These are phyloP conservation scores for Fusarium stilboides DNA, from an alignment of 2,329 filamentous ascomycete species.

Conservation along the genomic window DNA sequence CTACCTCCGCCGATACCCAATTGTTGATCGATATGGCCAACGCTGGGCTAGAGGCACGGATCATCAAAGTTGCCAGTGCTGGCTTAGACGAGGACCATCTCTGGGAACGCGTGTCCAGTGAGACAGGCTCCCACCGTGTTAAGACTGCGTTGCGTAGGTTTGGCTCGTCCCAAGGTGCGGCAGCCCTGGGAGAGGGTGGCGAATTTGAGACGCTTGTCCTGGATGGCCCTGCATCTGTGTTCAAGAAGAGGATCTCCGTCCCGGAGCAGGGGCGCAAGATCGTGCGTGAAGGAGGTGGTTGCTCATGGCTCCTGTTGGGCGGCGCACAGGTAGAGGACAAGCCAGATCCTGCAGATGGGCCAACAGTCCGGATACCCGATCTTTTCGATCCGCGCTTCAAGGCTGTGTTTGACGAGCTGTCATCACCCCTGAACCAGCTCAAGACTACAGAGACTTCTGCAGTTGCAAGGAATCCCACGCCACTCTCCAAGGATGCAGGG, in stretches of 20 bases:
- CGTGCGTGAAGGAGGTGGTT: constrained; percentile 81
- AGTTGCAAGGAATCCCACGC: constrained; percentile 5
- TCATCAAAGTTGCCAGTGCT: constrained; percentile 95
- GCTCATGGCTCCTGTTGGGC: constrained; percentile 77
- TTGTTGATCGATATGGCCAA: constrained; percentile 86
- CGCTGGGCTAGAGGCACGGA: constrained; percentile 85
- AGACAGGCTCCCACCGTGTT: constrained; percentile 62
- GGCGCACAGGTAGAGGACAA: constrained; percentile 69
- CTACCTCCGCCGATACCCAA: constrained; percentile 62
- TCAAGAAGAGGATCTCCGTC: constrained; percentile 79
- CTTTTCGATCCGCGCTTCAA: constrained; percentile 77
- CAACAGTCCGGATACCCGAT: constrained; percentile 69
- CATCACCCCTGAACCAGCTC: constrained; percentile 19
- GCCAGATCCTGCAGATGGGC: constrained; percentile 29
- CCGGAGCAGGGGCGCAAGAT: constrained; percentile 66
- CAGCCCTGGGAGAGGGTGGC: constrained; percentile 87
- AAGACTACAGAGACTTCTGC: constrained; percentile 19
- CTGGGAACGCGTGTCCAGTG: constrained; percentile 82
- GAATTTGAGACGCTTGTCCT: constrained; percentile 96
- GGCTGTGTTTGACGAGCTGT: constrained; percentile 56
- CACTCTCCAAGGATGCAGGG: constrained; percentile 13
- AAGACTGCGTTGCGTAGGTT: constrained; percentile 75
- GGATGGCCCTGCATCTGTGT: constrained; percentile 81
- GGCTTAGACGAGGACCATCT: constrained; percentile 86
- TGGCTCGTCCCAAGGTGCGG: constrained; percentile 76